phyloP scores from a whole-genome alignment of 768 basidiomycete genomes.

The Boletus rubescentipes region DNA sequence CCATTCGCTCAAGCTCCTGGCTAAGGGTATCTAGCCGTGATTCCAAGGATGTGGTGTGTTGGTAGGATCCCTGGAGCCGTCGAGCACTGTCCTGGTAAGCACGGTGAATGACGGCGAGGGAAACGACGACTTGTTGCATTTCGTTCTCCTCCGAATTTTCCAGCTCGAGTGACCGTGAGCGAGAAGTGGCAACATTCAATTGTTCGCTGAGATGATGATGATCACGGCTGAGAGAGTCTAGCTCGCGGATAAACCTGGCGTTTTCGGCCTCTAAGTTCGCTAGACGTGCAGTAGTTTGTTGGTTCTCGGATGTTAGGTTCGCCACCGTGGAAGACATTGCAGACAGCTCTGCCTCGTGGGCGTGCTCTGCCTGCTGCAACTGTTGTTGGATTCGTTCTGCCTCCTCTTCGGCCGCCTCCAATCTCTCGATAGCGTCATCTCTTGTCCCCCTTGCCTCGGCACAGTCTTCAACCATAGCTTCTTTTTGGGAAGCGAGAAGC shows the following conservation, averaged over 20 bases:
- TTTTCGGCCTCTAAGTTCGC: conserved; percentile 18
- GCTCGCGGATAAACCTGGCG: conserved; percentile 9
- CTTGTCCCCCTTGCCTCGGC: conserved; percentile 72
- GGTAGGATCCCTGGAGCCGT: conserved; percentile 12
- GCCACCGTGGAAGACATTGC: conserved; percentile 40
- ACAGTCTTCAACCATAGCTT: conserved; percentile 84
- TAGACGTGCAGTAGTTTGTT: conserved; percentile 20
- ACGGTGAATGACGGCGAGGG: conserved; percentile 23
- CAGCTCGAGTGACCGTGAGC: conserved; percentile 11
- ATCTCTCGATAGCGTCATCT: conserved; percentile 54
- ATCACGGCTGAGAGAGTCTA: conserved; percentile 13
- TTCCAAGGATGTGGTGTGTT: conserved; percentile 14
- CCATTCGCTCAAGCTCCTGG: conserved; percentile 18
- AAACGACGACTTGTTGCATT: conserved; percentile 20
- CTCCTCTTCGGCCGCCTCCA: conserved; percentile 65
- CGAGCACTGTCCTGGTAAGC: conserved; percentile 15
- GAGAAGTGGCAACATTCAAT: conserved; percentile 2
- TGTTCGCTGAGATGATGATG: conserved; percentile 11
- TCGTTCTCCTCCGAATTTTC: conserved; percentile 8
- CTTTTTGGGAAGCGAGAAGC: conserved; percentile 61
- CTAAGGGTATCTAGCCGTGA: conserved; percentile 12
- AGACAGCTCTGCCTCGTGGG: conserved; percentile 36
- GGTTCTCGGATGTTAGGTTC: conserved; percentile 36
- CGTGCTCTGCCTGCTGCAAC: conserved; percentile 14
- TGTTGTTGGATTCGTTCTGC: conserved; percentile 45